A percentile compares a stretch with the other conserved stretches of the same genome.
Evolutionary conservation across 2,329 filamentous ascomycete species (phyloP).

Genomic region (Aureobasidium sp.): DNA sequence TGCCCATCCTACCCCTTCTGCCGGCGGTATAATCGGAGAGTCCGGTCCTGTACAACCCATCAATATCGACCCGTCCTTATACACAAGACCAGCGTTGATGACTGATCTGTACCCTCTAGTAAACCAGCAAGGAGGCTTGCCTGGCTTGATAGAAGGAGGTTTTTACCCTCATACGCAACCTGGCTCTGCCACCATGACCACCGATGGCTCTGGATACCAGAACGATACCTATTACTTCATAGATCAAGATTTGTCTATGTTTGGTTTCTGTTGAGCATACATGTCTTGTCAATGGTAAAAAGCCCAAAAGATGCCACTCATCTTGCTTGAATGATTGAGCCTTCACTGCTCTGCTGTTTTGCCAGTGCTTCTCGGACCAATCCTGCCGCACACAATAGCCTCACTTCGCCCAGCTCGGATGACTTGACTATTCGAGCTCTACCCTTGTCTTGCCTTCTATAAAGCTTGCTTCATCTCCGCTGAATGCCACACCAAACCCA

Average conservation of each 20-base stretch:
- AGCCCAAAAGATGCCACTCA: too few relatives aligned
- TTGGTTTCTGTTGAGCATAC: constrained; percentile 17
- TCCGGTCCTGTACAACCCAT: not conserved
- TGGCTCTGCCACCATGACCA: not conserved
- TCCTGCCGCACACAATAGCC: too few relatives aligned
- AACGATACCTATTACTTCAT: constrained; percentile 21
- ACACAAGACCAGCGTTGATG: not conserved
- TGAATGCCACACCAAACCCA: too few relatives aligned
- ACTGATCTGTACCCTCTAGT: not conserved
- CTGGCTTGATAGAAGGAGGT: constrained; percentile 5
- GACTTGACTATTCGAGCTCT: too few relatives aligned
- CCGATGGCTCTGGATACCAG: not conserved
- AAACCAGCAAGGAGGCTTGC: not conserved
- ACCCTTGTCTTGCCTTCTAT: too few relatives aligned
- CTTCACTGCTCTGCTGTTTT: too few relatives aligned
- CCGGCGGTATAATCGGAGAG: not conserved
- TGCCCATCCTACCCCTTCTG: not conserved
- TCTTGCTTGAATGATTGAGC: too few relatives aligned
- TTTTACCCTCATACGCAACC: not conserved
- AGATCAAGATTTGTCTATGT: constrained; percentile 21
- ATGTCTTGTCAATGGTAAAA: too few relatives aligned
- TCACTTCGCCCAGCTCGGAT: too few relatives aligned
- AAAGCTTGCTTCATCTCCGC: too few relatives aligned
- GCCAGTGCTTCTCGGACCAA: too few relatives aligned
- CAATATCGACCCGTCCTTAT: not conserved